A percentile compares a stretch with the other conserved stretches of the same genome.
phyloP scores from a whole-genome alignment of 345 rosid species.

The Aurinia saxatilis region DNA sequence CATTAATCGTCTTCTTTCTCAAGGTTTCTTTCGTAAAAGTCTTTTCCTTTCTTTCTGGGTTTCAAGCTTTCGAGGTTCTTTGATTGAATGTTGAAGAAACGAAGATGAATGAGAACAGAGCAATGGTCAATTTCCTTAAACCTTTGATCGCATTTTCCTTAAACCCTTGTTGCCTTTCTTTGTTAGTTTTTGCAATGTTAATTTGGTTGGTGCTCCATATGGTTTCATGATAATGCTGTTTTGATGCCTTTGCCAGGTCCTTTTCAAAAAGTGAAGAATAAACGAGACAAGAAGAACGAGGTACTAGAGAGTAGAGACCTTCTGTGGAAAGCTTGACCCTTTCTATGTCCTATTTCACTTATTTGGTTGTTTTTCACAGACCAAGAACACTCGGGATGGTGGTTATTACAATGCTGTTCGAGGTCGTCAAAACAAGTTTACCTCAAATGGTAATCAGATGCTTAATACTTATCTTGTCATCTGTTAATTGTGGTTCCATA shows the following conservation, averaged over 20 bases:
- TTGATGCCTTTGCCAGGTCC: slow-evolving; percentile 38
- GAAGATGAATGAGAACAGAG: not conserved
- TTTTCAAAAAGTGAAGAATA: slow-evolving; percentile 77
- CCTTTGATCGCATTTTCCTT: not conserved
- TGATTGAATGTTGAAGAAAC: not conserved
- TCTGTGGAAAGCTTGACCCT: not conserved
- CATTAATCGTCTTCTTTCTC: slow-evolving; percentile 65
- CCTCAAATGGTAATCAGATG: too few species aligned
- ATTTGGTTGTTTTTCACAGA: not conserved
- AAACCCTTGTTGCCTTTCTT: too few species aligned
- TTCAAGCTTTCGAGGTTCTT: not conserved
- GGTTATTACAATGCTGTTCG: too few species aligned
- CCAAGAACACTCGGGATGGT: slow-evolving; percentile 12
- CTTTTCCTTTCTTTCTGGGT: not conserved
- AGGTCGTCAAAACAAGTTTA: too few species aligned
- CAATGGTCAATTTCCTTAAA: not conserved
- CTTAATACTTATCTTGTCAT: too few species aligned
- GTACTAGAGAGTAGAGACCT: slow-evolving; percentile 25
- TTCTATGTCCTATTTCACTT: not conserved
- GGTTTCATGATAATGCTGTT: not conserved
- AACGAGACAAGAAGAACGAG: slow-evolving; percentile 70
- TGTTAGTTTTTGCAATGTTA: too few species aligned
- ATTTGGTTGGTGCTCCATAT: not conserved
- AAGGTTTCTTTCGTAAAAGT: slow-evolving; percentile 42
- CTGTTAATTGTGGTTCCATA: not conserved